Base-by-base conservation (phyloP, 2,329 filamentous ascomycete species). In the Epichloe brachyelytri region DNA sequence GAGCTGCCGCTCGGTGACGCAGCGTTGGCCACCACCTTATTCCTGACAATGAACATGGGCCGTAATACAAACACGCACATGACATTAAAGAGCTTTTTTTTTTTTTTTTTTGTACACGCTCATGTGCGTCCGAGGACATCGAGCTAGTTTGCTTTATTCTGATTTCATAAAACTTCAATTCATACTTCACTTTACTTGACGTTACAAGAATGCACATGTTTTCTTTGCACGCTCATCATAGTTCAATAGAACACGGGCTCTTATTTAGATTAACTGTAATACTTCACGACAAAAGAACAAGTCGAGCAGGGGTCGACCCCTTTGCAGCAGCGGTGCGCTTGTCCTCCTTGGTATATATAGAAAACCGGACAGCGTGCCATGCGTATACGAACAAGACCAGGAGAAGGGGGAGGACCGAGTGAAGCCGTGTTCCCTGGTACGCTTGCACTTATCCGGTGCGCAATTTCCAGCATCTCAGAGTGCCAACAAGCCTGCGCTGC, bases 201-300 rank as follows among this genome's bases (percentile, higher is more conserved):
- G 26, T 30, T 30, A 10, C 26, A 1, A 30, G 26, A 30, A 30
- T 10, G 8, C 26, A 30, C 26, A 30, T 10, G 8, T 30, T 30
- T 8, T 30, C 26, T 30, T 30, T 30, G 26, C 26, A 10, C 26
- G 11, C 26, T 10, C 8, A 30, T 30, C 26, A 30, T 30, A 8
- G 8, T 30, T 30, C 8, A 10, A 10, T 30, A 39, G 20, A 37
- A 38, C 1, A 33, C 26, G 33, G n/a, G 52, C 57, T 56, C 53
- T 57, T 63, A 59, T 65, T 69, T 60, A 59, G 51, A 70, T 71
- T 69, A 71, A 68, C 65, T 71, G 70, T 38, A 44, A 63, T 70
- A 70, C 61, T 66, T 62, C 64, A 64, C 59, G 57, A 66, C 64
- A 64, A 68, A 39, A 49, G 40, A 49, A 44, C 47, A 46, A 46